Percentiles rank a stretch among this genome's conserved stretches.
Conservation (phyloP, 257 asterid species). For the Lantana camara region DNA sequence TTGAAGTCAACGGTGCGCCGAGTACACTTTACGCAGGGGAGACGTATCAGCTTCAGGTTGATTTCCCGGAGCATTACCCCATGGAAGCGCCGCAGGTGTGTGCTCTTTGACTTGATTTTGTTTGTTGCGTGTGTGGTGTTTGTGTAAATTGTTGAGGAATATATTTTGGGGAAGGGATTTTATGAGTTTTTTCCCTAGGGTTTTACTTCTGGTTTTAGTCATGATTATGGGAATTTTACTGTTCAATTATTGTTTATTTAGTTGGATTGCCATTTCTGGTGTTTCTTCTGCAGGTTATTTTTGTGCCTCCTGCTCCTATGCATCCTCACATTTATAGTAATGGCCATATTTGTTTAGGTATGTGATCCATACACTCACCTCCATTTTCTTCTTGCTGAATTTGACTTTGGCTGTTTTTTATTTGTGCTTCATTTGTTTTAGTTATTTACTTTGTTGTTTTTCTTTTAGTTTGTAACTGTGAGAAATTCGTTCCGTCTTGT, state of each 20-base stretch:
- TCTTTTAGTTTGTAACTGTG: constrained; percentile 5
- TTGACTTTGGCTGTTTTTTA: not conserved
- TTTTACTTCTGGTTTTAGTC: constrained; percentile 17
- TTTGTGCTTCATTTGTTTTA: not conserved
- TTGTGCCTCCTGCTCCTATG: constrained; percentile 83
- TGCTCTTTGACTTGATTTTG: not conserved
- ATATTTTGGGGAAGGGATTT: not conserved
- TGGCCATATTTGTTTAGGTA: constrained; percentile 95
- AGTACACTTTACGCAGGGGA: constrained; percentile 63
- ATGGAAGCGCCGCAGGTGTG: constrained; percentile 77
- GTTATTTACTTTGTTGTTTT: not conserved
- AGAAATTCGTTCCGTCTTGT: not conserved
- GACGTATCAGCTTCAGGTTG: constrained; percentile 67
- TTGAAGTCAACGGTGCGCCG: constrained; percentile 69
- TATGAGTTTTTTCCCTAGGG: constrained; percentile 21
- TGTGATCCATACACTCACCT: constrained; percentile 19
- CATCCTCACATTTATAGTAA: constrained; percentile 96
- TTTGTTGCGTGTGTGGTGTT: not conserved
- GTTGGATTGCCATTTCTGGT: not conserved
- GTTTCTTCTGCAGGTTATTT: constrained; percentile 55
- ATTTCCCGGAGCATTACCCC: constrained; percentile 76
- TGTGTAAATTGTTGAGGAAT: not conserved
- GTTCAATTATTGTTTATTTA: not conserved
- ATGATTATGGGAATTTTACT: not conserved
- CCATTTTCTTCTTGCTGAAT: not conserved